phyloP scores from a whole-genome alignment of 164 flowering plant species.

The Vitis labrusca region DNA sequence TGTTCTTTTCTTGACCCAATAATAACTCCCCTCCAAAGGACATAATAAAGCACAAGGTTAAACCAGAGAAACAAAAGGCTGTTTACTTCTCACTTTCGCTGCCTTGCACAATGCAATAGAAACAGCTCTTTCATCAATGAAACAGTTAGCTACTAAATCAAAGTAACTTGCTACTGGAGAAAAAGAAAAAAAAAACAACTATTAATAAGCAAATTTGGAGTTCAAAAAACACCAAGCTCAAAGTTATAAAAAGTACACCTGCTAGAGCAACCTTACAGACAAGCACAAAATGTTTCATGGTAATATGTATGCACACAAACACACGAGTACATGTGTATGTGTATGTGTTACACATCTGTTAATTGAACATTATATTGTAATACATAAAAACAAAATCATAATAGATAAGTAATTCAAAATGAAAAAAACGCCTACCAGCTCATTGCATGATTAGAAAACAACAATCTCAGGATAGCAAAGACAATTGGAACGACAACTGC shows the following conservation, averaged over 20 bases:
- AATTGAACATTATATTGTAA: no score
- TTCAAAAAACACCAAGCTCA: not conserved
- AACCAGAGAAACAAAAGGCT: not conserved
- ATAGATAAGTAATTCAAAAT: not conserved
- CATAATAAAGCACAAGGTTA: not conserved
- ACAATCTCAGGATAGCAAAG: constrained; percentile 66
- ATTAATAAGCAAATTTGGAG: not conserved
- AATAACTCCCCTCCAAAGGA: no score
- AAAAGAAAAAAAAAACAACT: not conserved
- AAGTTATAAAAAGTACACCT: not conserved
- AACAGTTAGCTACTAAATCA: not conserved
- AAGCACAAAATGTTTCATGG: not conserved
- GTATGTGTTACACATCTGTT: no score
- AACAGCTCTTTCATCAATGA: not conserved
- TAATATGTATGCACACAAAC: not conserved
- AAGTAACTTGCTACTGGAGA: not conserved
- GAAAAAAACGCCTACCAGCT: constrained; percentile 58
- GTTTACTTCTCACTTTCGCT: no score
- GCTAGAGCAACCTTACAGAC: not conserved
- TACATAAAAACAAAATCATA: not conserved
- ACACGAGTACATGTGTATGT: no score
- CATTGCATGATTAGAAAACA: constrained; percentile 72
- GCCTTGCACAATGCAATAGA: not conserved
- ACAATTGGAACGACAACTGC: constrained; percentile 62
- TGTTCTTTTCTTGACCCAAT: no score